Conservation (phyloP, 768 basidiomycete genomes). For the Boletus barrowsii region DNA sequence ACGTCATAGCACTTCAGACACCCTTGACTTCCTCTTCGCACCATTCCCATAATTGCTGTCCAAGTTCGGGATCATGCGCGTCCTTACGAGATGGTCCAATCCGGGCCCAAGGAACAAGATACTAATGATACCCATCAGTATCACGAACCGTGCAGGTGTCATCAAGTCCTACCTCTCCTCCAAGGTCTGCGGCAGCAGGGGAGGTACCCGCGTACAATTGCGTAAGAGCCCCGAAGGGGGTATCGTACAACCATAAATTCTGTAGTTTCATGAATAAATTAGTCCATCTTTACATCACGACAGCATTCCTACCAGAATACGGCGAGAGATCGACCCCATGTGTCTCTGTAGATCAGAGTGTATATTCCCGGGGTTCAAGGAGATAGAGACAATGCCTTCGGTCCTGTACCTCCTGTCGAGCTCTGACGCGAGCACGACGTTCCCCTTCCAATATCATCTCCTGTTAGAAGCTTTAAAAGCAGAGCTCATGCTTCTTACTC, state of each 20-base stretch:
- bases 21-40: too few species aligned
- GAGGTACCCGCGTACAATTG: slow-evolving; percentile 44
- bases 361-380: slow-evolving; percentile 46
- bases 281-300: not conserved
- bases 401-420: slow-evolving; percentile 46
- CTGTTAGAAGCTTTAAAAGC: not conserved
- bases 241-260: slow-evolving; percentile 16
- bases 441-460: slow-evolving; percentile 31
- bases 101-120: too few species aligned
- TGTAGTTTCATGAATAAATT: slow-evolving; percentile 21
- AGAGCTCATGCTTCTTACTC: not conserved
- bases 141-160: too few species aligned
- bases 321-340: slow-evolving; percentile 1
- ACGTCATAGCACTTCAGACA: too few species aligned
- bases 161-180: slow-evolving; percentile 39
- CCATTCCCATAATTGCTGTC: too few species aligned
- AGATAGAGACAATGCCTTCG: slow-evolving; percentile 43
- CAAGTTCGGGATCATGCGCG: too few species aligned
- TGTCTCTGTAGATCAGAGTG: slow-evolving; percentile 32
- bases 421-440: slow-evolving; percentile 44
- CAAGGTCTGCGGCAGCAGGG: slow-evolving; percentile 34
- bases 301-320: slow-evolving; percentile 3
- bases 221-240: slow-evolving; percentile 39
- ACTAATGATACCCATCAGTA: too few species aligned
- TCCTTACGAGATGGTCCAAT: too few species aligned